phyloP scores from a whole-genome alignment of 495 filamentous ascomycete species.

The Penicillium turbatum region DNA sequence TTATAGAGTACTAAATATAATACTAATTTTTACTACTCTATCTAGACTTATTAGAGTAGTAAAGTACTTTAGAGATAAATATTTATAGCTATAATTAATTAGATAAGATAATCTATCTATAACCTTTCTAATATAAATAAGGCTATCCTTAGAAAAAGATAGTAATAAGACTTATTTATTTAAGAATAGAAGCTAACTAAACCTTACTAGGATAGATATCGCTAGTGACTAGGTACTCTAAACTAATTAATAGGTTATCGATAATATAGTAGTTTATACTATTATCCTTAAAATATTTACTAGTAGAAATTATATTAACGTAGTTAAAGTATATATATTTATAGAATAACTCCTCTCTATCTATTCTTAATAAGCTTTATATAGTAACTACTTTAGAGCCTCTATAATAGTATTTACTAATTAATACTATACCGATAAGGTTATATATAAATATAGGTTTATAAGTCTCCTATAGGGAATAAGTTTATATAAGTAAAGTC shows the following conservation, averaged over 20 bases:
- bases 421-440: slow-evolving; percentile 8
- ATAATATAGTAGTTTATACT: slow-evolving; percentile 1
- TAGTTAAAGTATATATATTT: background rate
- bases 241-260: slow-evolving; percentile 9
- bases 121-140: background rate
- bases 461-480: slow-evolving; percentile 17
- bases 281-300: slow-evolving; percentile 7
- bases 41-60: slow-evolving; percentile 12
- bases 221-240: slow-evolving; percentile 10
- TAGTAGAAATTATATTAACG: slow-evolving; percentile 9
- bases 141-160: too few species aligned
- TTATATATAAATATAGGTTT: slow-evolving; percentile 1
- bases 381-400: slow-evolving; percentile 6
- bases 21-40: slow-evolving; percentile 13
- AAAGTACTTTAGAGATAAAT: background rate
- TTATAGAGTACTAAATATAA: background rate
- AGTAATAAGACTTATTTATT: slow-evolving; percentile 8
- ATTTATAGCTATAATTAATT: background rate
- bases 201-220: slow-evolving; percentile 9
- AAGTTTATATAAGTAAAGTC: too few species aligned
- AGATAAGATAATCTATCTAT: slow-evolving; percentile 8
- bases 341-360: background rate
- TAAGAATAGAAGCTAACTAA: slow-evolving; percentile 14
- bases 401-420: slow-evolving; percentile 2
- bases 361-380: background rate